Conservation (phyloP, 192 early-diverging fungal species). For the Chytriomyces confervae region DNA sequence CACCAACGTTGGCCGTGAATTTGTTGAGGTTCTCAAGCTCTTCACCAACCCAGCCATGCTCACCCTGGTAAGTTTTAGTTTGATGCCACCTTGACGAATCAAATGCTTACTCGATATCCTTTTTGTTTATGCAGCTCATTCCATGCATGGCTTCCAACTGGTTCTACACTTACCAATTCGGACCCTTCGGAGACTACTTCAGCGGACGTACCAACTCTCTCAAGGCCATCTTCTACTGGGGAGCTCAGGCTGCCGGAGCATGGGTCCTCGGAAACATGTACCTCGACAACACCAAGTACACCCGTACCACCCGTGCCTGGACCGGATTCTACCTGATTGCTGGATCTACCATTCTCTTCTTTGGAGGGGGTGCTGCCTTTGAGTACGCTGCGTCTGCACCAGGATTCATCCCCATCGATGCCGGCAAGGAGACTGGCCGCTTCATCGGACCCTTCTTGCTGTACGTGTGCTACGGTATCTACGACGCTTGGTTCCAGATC, state of each 20-base stretch:
- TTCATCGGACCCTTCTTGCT: slow-evolving; percentile 64
- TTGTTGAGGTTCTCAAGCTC: slow-evolving; percentile 60
- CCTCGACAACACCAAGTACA: slow-evolving; percentile 62
- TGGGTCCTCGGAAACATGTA: slow-evolving; percentile 63
- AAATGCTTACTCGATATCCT: neutral
- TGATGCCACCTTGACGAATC: neutral
- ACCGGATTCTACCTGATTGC: slow-evolving; percentile 60
- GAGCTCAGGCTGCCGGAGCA: slow-evolving; percentile 72
- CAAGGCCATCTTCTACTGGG: slow-evolving; percentile 80
- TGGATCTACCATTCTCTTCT: slow-evolving; percentile 61
- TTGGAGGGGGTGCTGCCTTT: slow-evolving; percentile 64
- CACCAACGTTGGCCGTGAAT: slow-evolving; percentile 67
- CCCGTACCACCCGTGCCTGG: slow-evolving; percentile 67
- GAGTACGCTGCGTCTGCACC: slow-evolving; percentile 59
- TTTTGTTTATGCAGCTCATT: slow-evolving; percentile 42
- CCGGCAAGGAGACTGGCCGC: slow-evolving; percentile 40
- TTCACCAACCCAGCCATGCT: slow-evolving; percentile 74
- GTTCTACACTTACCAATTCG: slow-evolving; percentile 80
- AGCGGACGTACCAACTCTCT: slow-evolving; percentile 69
- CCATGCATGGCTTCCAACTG: slow-evolving; percentile 77
- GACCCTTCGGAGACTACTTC: slow-evolving; percentile 65
- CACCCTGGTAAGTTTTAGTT: slow-evolving; percentile 42
- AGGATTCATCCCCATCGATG: slow-evolving; percentile 27
- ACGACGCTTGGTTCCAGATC: slow-evolving; percentile 80
- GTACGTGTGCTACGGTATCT: slow-evolving; percentile 74